A percentile compares a stretch with the other conserved stretches of the same genome.
These are phyloP conservation scores for Trichoderma gamsii DNA, from an alignment of 495 filamentous ascomycete genomes.

Conservation along the genomic window DNA sequence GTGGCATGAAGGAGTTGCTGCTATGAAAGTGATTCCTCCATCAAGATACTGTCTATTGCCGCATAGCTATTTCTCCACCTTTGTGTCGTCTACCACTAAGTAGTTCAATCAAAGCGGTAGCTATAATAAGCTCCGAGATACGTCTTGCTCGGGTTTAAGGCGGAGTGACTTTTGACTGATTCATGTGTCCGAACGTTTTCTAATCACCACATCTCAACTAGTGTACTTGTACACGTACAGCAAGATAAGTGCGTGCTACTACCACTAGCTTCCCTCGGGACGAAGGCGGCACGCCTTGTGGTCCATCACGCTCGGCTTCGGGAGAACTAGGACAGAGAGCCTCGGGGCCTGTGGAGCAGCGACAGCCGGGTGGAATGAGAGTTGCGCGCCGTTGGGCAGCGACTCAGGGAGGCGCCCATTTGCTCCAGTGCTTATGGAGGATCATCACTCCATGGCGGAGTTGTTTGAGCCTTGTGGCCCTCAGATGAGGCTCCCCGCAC, in stretches of 20 bases:
- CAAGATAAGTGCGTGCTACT: neutral
- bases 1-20: too few species aligned
- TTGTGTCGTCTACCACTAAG: too few species aligned
- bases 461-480: conserved; percentile 5
- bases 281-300: conserved; percentile 3
- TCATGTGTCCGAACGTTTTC: too few species aligned
- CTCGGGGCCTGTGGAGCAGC: neutral
- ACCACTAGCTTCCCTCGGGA: neutral
- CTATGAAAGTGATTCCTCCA: too few species aligned
- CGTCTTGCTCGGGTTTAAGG: too few species aligned
- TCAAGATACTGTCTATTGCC: too few species aligned
- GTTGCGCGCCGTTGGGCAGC: neutral
- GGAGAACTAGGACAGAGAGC: conserved; percentile 1
- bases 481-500: neutral
- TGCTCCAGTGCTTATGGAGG: neutral
- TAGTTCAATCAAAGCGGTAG: too few species aligned
- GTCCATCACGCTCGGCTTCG: neutral
- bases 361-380: conserved; percentile 1
- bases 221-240: neutral
- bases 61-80: too few species aligned
- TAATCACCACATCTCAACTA: neutral
- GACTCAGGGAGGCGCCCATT: neutral
- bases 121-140: too few species aligned
- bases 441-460: neutral
- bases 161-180: too few species aligned